Evolutionary conservation across 306 rosid genomes (phyloP), one percentile per base, ranked within the genome.

Genomic region (Inga leiocalycina): DNA sequence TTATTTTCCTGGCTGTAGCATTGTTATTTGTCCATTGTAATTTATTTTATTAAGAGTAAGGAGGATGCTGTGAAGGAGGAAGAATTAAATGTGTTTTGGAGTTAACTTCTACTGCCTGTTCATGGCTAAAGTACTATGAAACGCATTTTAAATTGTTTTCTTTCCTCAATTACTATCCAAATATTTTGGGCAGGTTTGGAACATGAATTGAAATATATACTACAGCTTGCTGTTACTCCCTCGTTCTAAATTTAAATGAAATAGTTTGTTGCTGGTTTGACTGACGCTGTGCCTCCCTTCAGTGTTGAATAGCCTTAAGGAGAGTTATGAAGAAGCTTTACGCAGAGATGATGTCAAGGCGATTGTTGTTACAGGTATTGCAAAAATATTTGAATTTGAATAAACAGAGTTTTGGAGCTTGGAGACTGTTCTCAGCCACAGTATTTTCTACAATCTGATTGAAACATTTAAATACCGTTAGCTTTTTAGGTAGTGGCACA

Each of bases 311-410:
- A 85, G 98, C 84, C 84, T 96, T 54, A 92, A 91, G 86, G 97
- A 87, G 45, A 90, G 83, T 75, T 96, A 88, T 67, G 97, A 91
- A 74, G 88, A 86, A 87, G 99, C 97, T 34, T 39, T 88, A n/a
- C 77, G 27, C 79, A 92, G 97, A 78, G 87, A 96, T 48, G 98
- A 93, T 84, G 97, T 96, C 79, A 92, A 90, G 89, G 99, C 99
- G 48, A 93, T 96, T 84, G 98, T 96, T 78, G 45, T 95, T 54
- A 89, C 98, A 79, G 99, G 99, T 89, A 83, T 45, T 84, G 64
- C 48, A 15, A 65, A 76, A 17, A 48, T 49, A 70, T 85, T 71
- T 80, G 32, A 73, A 20, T 57, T 59, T 22, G 66, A 8, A 22
- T 70, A 61, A 19, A 46, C 30, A 4, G 44, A 11, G 48, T 20